Evolutionary conservation across 257 asterid species (phyloP).

Genomic region (Fraxinus quadrangulata): DNA sequence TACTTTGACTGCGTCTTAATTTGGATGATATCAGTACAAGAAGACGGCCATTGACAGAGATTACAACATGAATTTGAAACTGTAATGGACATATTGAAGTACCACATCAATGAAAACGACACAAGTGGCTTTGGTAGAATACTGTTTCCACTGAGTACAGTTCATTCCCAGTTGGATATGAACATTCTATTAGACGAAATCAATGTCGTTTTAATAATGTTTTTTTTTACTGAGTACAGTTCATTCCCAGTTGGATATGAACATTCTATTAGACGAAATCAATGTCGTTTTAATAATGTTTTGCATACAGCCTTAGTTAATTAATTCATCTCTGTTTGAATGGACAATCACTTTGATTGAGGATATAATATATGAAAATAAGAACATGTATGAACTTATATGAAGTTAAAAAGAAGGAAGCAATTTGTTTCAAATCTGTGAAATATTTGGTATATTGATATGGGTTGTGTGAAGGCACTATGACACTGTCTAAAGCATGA

Average conservation of each 20-base stretch:
- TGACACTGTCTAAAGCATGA: too few species aligned
- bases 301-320: not conserved
- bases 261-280: not conserved
- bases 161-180: not conserved
- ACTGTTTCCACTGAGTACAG: not conserved
- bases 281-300: not conserved
- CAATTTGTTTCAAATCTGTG: too few species aligned
- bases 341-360: not conserved
- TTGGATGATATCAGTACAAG: slow-evolving; percentile 21
- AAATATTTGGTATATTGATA: too few species aligned
- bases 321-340: not conserved
- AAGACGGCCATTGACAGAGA: slow-evolving; percentile 14
- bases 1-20: slow-evolving; percentile 25
- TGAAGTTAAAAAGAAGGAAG: not conserved
- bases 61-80: not conserved
- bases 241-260: not conserved
- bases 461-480: too few species aligned
- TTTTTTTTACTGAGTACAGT: not conserved
- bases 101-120: slow-evolving; percentile 25
- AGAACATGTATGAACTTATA: not conserved
- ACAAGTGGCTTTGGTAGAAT: slow-evolving; percentile 15
- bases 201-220: not conserved
- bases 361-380: not conserved
- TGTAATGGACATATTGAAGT: not conserved
- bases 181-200: not conserved